phyloP scores from a whole-genome alignment of 768 basidiomycete species.

The Tylopilus balloui region DNA sequence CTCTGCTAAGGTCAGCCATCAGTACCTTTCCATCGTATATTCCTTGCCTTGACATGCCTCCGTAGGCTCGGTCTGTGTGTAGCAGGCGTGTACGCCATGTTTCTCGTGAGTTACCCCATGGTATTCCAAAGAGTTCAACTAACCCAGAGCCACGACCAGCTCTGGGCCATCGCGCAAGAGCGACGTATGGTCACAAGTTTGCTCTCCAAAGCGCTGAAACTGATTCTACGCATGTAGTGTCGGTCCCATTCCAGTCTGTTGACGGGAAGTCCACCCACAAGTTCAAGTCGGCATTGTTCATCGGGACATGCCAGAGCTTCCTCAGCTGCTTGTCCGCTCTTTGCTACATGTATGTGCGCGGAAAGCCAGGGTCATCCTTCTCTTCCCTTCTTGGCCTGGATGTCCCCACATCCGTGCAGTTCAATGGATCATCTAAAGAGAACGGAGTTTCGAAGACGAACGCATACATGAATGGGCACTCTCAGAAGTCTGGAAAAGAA shows the following conservation, averaged over 20 bases:
- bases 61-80: slow-evolving; percentile 70
- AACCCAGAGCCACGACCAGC: slow-evolving; percentile 35
- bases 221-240: slow-evolving; percentile 44
- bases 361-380: slow-evolving; percentile 50
- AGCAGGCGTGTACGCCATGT: slow-evolving; percentile 88
- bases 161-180: slow-evolving; percentile 95
- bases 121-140: not conserved
- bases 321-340: slow-evolving; percentile 74
- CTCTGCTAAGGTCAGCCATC: slow-evolving; percentile 23
- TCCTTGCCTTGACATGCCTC: not conserved
- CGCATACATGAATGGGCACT: slow-evolving; percentile 34
- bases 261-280: slow-evolving; percentile 60
- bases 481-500: slow-evolving; percentile 22
- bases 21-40: not conserved
- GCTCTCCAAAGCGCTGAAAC: not conserved
- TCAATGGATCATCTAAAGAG: slow-evolving; percentile 21
- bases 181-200: slow-evolving; percentile 50
- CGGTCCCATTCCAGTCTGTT: slow-evolving; percentile 75
- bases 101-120: slow-evolving; percentile 55
- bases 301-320: slow-evolving; percentile 81
- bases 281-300: slow-evolving; percentile 82
- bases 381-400: slow-evolving; percentile 59
- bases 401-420: slow-evolving; percentile 22
- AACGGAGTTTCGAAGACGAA: slow-evolving; percentile 33
- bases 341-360: slow-evolving; percentile 65